Percentiles rank a stretch among this genome's conserved stretches.
phyloP scores from a whole-genome alignment of 164 flowering plant genomes.

The Paratinospora sagittata region DNA sequence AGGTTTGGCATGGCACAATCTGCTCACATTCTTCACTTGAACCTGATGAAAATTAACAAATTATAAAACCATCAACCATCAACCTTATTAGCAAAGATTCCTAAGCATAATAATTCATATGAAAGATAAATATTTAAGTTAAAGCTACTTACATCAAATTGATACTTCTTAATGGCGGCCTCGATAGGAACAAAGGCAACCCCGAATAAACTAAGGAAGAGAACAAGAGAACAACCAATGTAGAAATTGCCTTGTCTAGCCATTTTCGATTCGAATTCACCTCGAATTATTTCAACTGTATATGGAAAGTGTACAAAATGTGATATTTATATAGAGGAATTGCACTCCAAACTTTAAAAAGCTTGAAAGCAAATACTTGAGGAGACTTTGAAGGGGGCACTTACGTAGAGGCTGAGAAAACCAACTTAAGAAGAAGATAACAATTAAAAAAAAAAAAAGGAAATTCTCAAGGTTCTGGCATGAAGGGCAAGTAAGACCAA shows the following conservation, averaged over 20 bases:
- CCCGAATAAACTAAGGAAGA: neutral
- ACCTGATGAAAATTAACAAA: conserved; percentile 26
- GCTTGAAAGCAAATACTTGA: neutral
- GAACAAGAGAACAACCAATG: neutral
- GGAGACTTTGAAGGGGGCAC: conserved; percentile 1
- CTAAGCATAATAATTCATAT: neutral
- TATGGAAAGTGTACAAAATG: neutral
- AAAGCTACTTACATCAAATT: neutral
- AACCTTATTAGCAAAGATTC: neutral
- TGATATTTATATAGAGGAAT: neutral
- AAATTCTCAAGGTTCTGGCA: neutral
- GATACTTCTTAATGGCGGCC: neutral
- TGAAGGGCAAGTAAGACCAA: neutral
- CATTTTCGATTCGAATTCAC: neutral
- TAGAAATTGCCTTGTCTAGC: neutral
- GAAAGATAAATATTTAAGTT: neutral
- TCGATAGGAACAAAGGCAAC: neutral
- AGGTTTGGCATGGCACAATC: conserved; percentile 53
- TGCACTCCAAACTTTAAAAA: neutral
- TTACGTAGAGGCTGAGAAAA: neutral
- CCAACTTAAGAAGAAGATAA: neutral
- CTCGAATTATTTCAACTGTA: neutral
- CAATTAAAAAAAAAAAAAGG: neutral
- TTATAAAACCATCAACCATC: no score
- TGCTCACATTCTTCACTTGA: conserved; percentile 48